These are phyloP conservation scores for Wallacemonas sp. DNA, from an alignment of 208 protist species.

Conservation along the genomic window DNA sequence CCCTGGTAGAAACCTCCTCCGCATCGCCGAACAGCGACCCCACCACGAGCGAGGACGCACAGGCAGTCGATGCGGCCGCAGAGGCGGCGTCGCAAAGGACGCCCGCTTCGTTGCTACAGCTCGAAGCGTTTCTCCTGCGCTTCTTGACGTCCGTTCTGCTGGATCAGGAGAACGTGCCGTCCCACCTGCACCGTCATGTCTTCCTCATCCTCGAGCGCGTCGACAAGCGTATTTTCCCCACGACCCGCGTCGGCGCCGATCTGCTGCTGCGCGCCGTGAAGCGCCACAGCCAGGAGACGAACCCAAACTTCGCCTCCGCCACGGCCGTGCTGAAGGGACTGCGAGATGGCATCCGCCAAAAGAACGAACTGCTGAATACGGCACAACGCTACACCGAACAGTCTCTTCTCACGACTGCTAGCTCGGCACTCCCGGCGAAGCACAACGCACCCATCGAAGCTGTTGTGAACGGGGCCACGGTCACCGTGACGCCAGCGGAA, in stretches of 20 bases:
- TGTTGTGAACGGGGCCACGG: not conserved
- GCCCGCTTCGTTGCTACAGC: conserved; percentile 46
- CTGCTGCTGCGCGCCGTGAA: conserved; percentile 57
- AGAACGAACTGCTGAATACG: conserved; percentile 11
- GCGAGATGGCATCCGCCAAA: conserved; percentile 27
- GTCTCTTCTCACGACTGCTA: not conserved
- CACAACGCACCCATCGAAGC: conserved; percentile 15
- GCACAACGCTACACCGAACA: conserved; percentile 5
- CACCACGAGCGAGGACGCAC: too few species aligned
- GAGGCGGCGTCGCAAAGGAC: not conserved
- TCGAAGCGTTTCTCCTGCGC: conserved; percentile 59
- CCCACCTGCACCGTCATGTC: conserved; percentile 65
- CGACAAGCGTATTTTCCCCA: conserved; percentile 53
- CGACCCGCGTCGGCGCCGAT: conserved; percentile 44
- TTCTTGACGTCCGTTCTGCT: conserved; percentile 53
- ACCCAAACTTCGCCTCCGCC: conserved; percentile 67
- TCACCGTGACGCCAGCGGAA: not conserved
- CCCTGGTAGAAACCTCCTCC: too few species aligned
- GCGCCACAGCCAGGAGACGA: conserved; percentile 54
- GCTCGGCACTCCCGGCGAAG: too few species aligned
- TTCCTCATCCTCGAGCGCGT: conserved; percentile 71
- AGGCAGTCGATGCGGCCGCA: not conserved
- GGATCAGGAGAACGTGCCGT: conserved; percentile 43
- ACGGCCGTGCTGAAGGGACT: conserved; percentile 68
- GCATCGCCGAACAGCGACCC: too few species aligned